Conservation (phyloP, 805 yeast species). For the Zygoascus flipseniorum region DNA sequence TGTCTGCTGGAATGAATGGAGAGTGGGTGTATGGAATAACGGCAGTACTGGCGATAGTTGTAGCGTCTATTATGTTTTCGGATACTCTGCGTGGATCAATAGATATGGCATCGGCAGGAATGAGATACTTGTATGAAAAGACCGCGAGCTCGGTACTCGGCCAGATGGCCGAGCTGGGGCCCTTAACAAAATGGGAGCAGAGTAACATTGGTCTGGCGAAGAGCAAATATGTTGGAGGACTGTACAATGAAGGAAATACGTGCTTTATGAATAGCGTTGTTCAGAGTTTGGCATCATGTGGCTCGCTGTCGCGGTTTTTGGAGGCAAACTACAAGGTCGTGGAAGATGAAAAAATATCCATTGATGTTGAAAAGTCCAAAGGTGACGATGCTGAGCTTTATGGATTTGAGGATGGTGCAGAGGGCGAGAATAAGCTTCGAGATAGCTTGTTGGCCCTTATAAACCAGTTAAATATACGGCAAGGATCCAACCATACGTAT, state of each 20-base stretch:
- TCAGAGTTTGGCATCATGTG: slow-evolving; percentile 72
- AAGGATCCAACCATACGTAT: slow-evolving; percentile 22
- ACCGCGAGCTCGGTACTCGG: slow-evolving; percentile 17
- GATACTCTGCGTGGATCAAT: slow-evolving; percentile 28
- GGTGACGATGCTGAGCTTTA: background rate
- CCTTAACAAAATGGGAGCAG: slow-evolving; percentile 7
- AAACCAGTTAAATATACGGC: slow-evolving; percentile 23
- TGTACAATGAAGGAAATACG: slow-evolving; percentile 84
- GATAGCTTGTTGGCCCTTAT: slow-evolving; percentile 3
- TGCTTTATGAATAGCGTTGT: slow-evolving; percentile 91
- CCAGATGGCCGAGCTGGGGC: slow-evolving; percentile 5
- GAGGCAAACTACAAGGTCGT: slow-evolving; percentile 19
- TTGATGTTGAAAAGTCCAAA: background rate
- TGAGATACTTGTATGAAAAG: slow-evolving; percentile 23
- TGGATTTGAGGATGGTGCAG: background rate
- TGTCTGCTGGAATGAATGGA: background rate
- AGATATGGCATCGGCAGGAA: slow-evolving; percentile 25
- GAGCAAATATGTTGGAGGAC: slow-evolving; percentile 56
- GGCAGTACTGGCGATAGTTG: slow-evolving; percentile 5
- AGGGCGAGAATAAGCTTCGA: background rate
- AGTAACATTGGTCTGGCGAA: slow-evolving; percentile 3
- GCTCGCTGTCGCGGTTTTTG: slow-evolving; percentile 48
- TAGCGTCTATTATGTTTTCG: slow-evolving; percentile 19
- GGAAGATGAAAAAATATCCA: background rate
- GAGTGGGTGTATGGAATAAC: slow-evolving; percentile 5